phyloP scores from a whole-genome alignment of 2,329 filamentous ascomycete genomes.

The Fusarium transvaalense region DNA sequence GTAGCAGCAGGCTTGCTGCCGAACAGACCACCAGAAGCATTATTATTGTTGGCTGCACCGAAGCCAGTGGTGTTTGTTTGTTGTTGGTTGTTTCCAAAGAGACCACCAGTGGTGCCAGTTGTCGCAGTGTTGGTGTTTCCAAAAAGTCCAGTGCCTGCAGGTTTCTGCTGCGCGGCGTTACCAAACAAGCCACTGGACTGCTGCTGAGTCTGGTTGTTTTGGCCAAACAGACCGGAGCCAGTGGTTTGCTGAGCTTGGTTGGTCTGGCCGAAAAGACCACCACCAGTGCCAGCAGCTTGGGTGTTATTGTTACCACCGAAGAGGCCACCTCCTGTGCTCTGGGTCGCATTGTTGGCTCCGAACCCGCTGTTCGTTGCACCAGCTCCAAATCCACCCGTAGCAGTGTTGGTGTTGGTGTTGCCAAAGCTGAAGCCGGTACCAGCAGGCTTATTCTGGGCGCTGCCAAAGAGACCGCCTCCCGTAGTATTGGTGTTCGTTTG shows the following conservation, averaged over 20 bases:
- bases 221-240: slow-evolving; percentile 54
- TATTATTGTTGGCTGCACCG: slow-evolving; percentile 50
- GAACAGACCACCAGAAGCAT: slow-evolving; percentile 55
- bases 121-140: slow-evolving; percentile 30
- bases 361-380: slow-evolving; percentile 39
- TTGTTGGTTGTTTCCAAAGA: slow-evolving; percentile 60
- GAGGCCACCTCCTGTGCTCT: slow-evolving; percentile 51
- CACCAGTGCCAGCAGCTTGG: slow-evolving; percentile 52
- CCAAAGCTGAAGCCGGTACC: slow-evolving; percentile 57
- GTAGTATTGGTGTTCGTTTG: slow-evolving; percentile 47
- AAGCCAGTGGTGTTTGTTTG: slow-evolving; percentile 51
- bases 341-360: slow-evolving; percentile 51
- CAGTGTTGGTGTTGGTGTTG: slow-evolving; percentile 54
- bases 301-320: slow-evolving; percentile 60
- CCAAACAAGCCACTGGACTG: slow-evolving; percentile 61
- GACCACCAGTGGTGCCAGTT: slow-evolving; percentile 43
- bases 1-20: slow-evolving; percentile 55
- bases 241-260: slow-evolving; percentile 49
- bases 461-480: slow-evolving; percentile 59
- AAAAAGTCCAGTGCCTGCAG: slow-evolving; percentile 52
- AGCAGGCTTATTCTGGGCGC: slow-evolving; percentile 55
- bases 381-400: slow-evolving; percentile 47
- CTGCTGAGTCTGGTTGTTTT: slow-evolving; percentile 51
- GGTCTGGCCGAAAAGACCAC: slow-evolving; percentile 59
- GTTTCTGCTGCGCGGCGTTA: slow-evolving; percentile 57